A percentile compares a stretch with the other conserved stretches of the same genome.
phyloP scores from a whole-genome alignment of 495 filamentous ascomycete species.

The Friedmanniomyces simplex region DNA sequence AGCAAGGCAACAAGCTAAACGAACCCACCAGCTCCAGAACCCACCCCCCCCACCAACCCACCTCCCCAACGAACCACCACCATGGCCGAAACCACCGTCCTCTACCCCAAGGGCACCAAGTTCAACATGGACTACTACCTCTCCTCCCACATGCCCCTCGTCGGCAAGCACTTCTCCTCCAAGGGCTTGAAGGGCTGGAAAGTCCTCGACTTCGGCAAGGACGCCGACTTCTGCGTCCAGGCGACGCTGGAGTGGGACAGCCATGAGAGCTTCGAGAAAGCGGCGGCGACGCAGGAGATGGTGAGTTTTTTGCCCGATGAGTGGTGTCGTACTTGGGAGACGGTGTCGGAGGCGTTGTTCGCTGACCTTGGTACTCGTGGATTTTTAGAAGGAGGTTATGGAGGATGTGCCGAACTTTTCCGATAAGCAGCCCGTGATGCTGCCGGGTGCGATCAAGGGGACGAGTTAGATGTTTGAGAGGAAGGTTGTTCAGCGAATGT shows the following conservation, averaged over 20 bases:
- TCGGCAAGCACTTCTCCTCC: constrained; percentile 2
- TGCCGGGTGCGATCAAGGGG: constrained; percentile 16
- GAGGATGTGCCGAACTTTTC: constrained; percentile 24
- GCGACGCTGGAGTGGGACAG: constrained; percentile 17
- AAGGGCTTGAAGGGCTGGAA: constrained; percentile 21
- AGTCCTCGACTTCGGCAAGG: constrained; percentile 18
- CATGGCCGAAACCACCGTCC: constrained; percentile 22
- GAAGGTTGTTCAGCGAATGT: too few relatives aligned
- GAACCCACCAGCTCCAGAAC: neutral
- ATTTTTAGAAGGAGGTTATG: constrained; percentile 9
- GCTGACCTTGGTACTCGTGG: too few relatives aligned
- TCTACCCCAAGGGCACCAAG: constrained; percentile 22
- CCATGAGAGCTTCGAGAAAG: constrained; percentile 19
- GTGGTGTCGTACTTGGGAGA: neutral
- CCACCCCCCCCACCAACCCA: neutral
- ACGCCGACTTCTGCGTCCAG: constrained; percentile 13
- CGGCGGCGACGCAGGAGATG: neutral
- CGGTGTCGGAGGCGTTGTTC: too few relatives aligned
- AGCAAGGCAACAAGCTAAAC: too few relatives aligned
- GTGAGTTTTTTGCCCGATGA: too few relatives aligned
- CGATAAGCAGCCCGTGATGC: constrained; percentile 19
- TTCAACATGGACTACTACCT: constrained; percentile 29
- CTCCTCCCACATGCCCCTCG: constrained; percentile 23
- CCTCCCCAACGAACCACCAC: constrained; percentile 1
- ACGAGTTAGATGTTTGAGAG: constrained; percentile 8